phyloP scores from a whole-genome alignment of 2,329 filamentous ascomycete genomes.

The Celoporthe dispersa region DNA sequence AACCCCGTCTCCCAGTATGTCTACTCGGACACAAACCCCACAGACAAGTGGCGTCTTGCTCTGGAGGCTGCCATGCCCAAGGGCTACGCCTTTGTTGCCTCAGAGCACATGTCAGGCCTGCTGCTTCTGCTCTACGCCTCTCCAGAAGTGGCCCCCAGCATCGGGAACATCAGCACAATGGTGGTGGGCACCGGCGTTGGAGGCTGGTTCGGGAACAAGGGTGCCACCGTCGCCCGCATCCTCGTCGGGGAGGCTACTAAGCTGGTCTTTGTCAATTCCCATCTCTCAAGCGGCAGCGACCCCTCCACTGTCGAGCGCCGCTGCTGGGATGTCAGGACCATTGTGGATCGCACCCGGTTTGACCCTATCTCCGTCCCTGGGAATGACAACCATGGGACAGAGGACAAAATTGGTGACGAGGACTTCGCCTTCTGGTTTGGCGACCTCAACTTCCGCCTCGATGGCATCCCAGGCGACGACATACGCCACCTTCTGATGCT shows the following conservation, averaged over 20 bases:
- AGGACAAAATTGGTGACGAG: constrained; percentile 79
- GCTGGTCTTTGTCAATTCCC: constrained; percentile 88
- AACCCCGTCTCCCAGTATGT: constrained; percentile 77
- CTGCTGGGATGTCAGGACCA: constrained; percentile 87
- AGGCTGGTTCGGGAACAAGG: constrained; percentile 96
- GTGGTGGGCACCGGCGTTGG: constrained; percentile 87
- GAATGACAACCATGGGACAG: constrained; percentile 63
- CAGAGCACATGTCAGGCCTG: constrained; percentile 86
- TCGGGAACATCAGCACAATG: constrained; percentile 81
- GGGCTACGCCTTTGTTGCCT: constrained; percentile 76
- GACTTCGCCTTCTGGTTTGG: constrained; percentile 97
- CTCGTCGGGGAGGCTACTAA: constrained; percentile 88
- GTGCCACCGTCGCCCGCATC: constrained; percentile 79
- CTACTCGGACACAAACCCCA: constrained; percentile 73
- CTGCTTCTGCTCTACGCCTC: constrained; percentile 86
- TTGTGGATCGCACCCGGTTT: constrained; percentile 77
- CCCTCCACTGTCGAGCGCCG: constrained; percentile 77
- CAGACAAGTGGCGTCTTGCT: constrained; percentile 80
- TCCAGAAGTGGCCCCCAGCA: constrained; percentile 71
- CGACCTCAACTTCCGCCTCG: constrained; percentile 91
- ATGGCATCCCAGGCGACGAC: constrained; percentile 86
- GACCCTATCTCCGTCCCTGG: constrained; percentile 71
- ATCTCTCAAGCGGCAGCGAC: constrained; percentile 86
- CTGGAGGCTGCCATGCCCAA: constrained; percentile 74
- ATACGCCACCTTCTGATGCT: constrained; percentile 83